Conservation (phyloP, 2,329 filamentous ascomycete genomes). For the Nothophoma quercina region DNA sequence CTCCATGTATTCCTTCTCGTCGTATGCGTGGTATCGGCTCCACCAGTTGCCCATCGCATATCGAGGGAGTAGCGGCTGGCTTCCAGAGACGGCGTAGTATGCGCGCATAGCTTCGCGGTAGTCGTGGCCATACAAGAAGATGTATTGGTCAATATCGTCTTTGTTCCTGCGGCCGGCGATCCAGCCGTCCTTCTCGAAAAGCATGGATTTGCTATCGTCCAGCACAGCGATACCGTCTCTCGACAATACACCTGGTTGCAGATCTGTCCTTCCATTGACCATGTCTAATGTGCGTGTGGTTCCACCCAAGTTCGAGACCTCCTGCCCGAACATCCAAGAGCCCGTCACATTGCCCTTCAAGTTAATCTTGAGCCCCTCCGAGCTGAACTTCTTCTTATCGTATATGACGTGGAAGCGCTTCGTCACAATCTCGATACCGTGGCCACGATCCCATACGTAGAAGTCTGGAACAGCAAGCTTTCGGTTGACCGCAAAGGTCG, state of each 20-base stretch:
- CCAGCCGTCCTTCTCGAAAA: conserved; percentile 63
- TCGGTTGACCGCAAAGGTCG: conserved; percentile 67
- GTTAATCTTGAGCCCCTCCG: conserved; percentile 58
- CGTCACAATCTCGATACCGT: conserved; percentile 64
- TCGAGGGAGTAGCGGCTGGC: conserved; percentile 63
- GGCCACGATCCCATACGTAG: conserved; percentile 56
- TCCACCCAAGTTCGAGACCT: conserved; percentile 53
- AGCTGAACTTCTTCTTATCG: conserved; percentile 63
- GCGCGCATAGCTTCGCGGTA: conserved; percentile 63
- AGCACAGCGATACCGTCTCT: conserved; percentile 60
- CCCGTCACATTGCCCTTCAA: conserved; percentile 55
- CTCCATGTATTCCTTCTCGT: conserved; percentile 61
- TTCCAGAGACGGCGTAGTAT: conserved; percentile 64
- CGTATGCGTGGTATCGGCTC: conserved; percentile 68
- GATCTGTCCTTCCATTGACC: conserved; percentile 58
- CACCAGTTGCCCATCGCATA: conserved; percentile 72
- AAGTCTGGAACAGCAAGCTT: conserved; percentile 58
- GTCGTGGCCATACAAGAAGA: conserved; percentile 67
- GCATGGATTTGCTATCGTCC: conserved; percentile 64
- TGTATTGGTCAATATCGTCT: conserved; percentile 64
- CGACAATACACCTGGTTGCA: conserved; percentile 62
- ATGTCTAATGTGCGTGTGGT: conserved; percentile 65
- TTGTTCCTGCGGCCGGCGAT: conserved; percentile 58
- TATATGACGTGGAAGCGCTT: conserved; percentile 64
- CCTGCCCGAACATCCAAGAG: conserved; percentile 61